phyloP scores from a whole-genome alignment of 1,139 yeast genomes.

The Sporopachydermia cereana region DNA sequence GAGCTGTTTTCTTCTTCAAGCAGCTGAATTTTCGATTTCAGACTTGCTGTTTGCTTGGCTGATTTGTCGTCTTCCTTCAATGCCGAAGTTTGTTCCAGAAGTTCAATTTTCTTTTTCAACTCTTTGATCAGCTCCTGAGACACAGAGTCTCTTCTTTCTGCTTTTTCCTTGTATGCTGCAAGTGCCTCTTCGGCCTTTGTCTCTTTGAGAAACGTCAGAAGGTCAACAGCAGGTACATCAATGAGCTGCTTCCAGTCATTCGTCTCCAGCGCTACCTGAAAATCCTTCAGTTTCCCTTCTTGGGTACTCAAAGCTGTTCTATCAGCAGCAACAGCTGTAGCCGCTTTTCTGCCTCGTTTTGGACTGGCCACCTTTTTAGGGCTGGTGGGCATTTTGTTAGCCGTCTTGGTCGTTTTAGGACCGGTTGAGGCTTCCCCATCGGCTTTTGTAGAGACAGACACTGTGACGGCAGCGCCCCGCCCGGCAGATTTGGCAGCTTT shows the following conservation, averaged over 20 bases:
- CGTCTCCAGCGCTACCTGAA: background rate
- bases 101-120: slow-evolving; percentile 6
- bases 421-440: too few relatives aligned
- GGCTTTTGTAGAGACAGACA: too few relatives aligned
- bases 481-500: too few relatives aligned
- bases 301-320: too few relatives aligned
- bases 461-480: too few relatives aligned
- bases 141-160: slow-evolving; percentile 21
- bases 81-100: slow-evolving; percentile 10
- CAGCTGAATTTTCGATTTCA: slow-evolving; percentile 11
- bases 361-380: too few relatives aligned
- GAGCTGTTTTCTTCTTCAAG: slow-evolving; percentile 7
- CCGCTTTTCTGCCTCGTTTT: too few relatives aligned
- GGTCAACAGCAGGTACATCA: background rate
- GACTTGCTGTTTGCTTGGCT: slow-evolving; percentile 9
- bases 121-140: slow-evolving; percentile 21
- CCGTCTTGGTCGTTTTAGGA: too few relatives aligned
- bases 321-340: too few relatives aligned
- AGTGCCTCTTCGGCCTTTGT: slow-evolving; percentile 22
- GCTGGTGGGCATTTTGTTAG: too few relatives aligned
- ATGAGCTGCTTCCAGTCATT: background rate
- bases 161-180: slow-evolving; percentile 18
- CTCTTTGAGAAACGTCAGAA: slow-evolving; percentile 9
- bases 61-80: slow-evolving; percentile 11
- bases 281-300: too few relatives aligned